Evolutionary conservation across 768 basidiomycete genomes (phyloP).

Genomic region (Termitomyces sp.): DNA sequence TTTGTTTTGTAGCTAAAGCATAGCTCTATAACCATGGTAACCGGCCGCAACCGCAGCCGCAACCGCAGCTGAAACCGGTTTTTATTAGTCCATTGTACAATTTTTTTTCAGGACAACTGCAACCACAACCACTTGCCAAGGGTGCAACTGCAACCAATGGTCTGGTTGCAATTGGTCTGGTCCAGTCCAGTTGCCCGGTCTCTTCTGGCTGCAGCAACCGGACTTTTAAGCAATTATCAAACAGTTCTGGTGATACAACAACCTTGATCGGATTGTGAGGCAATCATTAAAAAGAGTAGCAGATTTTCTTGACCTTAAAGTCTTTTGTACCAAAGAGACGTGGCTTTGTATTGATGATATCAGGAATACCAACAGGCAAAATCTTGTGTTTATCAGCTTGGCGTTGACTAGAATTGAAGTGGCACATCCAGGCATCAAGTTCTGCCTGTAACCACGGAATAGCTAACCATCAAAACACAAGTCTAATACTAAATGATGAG

Average conservation of each 20-base stretch:
- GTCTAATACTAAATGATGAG: slow-evolving; percentile 5
- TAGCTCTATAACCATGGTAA: no score
- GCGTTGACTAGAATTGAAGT: slow-evolving; percentile 16
- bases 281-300: not conserved
- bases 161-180: no score
- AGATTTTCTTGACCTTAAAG: slow-evolving; percentile 25
- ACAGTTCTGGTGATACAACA: slow-evolving; percentile 10
- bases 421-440: slow-evolving; percentile 23
- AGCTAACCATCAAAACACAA: slow-evolving; percentile 32
- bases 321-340: slow-evolving; percentile 21
- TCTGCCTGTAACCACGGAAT: slow-evolving; percentile 35
- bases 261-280: slow-evolving; percentile 7
- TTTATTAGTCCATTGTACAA: no score
- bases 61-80: no score
- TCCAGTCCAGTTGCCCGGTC: no score
- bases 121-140: no score
- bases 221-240: no score
- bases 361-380: slow-evolving; percentile 30
- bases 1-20: no score
- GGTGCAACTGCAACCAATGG: no score
- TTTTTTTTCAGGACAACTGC: no score
- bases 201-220: no score
- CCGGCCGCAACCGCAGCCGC: no score
- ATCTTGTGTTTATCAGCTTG: slow-evolving; percentile 27
- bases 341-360: slow-evolving; percentile 23